Evolutionary conservation across 768 basidiomycete species (phyloP), one percentile per base, ranked within the genome.

Genomic region (Hemileccinum impolitum): DNA sequence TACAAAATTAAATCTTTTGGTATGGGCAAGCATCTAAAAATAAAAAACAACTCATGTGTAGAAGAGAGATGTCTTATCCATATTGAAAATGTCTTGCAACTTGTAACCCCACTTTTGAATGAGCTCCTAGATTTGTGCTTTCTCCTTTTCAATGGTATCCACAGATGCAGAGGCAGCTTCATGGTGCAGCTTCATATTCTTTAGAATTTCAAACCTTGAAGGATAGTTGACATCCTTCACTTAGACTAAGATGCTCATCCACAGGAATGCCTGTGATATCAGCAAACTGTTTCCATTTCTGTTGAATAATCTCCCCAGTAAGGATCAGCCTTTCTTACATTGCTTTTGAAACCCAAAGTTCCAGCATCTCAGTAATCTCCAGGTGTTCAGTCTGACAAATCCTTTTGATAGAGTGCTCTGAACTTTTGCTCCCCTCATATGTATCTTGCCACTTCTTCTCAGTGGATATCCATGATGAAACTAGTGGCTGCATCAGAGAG

Each of bases 331-430:
- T 12, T 13, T 71, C 59, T 6, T 68, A 68, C 66, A 75, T 74
- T 11, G 68, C 72, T 39, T 70, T 64, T 12, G 52, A 55, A 3
- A 71, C 60, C 72, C 72, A 73, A 1, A 72, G 50, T 1, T 69
- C 54, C 55, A 73, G 38, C 66, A 70, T 70, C 32, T 72, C 64
- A 0, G 59, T 52, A 2, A 74, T 53, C 26, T 72, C 65, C 3
- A 69, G 68, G 30, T 69, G 65, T 32, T 68, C 44, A 4, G 61
- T 69, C 39, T 69, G 67, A 12, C 47, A 43, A 14, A 45, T 11
- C 4, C 9, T 4, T 23, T 54, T 50, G 13, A 8, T 42, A 17
- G 46, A 32, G 12, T 21, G n/a, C 15, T 28, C 5, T 5, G 30
- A 19, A 19, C 19, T 19, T 31, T 8, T 15, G 19, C 39, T 53